A percentile compares a stretch with the other conserved stretches of the same genome.
phyloP scores from a whole-genome alignment of 148 eudicot species.

The Cornus kousa region DNA sequence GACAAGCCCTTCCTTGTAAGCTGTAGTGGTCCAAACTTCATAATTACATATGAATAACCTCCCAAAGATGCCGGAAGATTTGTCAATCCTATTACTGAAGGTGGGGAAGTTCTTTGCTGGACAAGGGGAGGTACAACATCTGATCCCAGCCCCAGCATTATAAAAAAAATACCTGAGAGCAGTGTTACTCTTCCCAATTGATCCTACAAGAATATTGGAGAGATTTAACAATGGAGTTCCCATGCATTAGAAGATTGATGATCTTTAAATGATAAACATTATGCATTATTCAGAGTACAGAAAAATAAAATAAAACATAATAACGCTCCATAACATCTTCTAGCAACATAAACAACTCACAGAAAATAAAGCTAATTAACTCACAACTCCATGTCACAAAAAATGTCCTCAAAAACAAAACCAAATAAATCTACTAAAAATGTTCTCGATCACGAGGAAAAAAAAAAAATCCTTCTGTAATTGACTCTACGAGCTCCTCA shows the following conservation, averaged over 20 bases:
- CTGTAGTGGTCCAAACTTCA: slow-evolving; percentile 85
- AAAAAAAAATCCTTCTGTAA: not conserved
- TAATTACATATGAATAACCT: slow-evolving; percentile 66
- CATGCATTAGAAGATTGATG: slow-evolving; percentile 28
- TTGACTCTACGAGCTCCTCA: not conserved
- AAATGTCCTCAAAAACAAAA: not conserved
- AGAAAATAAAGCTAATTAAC: not conserved
- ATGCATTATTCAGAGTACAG: not conserved
- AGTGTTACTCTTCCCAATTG: slow-evolving; percentile 85
- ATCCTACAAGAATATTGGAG: slow-evolving; percentile 62
- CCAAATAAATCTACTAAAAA: not conserved
- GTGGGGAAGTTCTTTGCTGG: slow-evolving; percentile 70
- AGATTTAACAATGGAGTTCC: slow-evolving; percentile 18
- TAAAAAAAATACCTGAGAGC: slow-evolving; percentile 71
- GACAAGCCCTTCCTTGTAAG: slow-evolving; percentile 88
- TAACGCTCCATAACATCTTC: not conserved
- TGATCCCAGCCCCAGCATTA: slow-evolving; percentile 81
- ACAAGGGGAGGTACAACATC: slow-evolving; percentile 73
- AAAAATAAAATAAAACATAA: not conserved
- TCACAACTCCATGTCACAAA: not conserved
- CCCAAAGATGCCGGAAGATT: slow-evolving; percentile 62
- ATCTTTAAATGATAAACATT: slow-evolving; percentile 15
- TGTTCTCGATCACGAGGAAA: not conserved
- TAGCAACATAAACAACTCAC: not conserved
- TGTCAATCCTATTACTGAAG: slow-evolving; percentile 70